A percentile compares a stretch with the other conserved stretches of the same genome.
Evolutionary conservation across 2,329 filamentous ascomycete species (phyloP).

Genomic region (Lachnellula subtilissima): DNA sequence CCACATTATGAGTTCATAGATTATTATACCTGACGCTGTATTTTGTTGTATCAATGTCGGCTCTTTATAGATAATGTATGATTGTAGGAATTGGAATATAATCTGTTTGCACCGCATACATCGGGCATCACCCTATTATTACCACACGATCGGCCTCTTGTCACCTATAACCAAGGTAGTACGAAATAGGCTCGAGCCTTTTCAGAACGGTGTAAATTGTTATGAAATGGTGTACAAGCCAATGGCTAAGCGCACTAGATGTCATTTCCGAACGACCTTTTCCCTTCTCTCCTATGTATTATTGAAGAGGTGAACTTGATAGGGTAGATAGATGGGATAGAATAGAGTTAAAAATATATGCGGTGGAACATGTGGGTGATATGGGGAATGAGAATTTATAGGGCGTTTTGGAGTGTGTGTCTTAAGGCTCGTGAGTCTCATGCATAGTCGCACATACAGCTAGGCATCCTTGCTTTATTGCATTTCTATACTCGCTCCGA

Average conservation of each 20-base stretch:
- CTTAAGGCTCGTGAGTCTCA: neutral
- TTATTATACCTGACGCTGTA: neutral
- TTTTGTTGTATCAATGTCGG: neutral
- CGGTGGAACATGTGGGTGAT: no score
- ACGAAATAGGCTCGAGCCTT: neutral
- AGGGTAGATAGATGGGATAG: no score
- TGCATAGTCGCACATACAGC: neutral
- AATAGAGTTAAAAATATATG: no score
- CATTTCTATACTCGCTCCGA: neutral
- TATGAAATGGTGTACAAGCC: neutral
- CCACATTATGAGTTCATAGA: neutral
- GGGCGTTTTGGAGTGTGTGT: neutral
- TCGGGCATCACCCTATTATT: neutral
- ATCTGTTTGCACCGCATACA: neutral
- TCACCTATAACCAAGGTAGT: neutral
- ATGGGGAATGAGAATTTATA: neutral
- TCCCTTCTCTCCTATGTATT: neutral
- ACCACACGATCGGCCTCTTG: neutral
- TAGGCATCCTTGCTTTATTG: neutral
- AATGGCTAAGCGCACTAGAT: neutral
- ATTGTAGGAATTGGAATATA: no score
- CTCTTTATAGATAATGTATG: neutral
- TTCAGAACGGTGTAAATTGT: neutral
- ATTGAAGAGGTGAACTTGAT: neutral
- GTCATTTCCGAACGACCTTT: neutral